Conservation (phyloP, 1,139 yeast genomes). For the Kurtzmaniella natalensis region DNA sequence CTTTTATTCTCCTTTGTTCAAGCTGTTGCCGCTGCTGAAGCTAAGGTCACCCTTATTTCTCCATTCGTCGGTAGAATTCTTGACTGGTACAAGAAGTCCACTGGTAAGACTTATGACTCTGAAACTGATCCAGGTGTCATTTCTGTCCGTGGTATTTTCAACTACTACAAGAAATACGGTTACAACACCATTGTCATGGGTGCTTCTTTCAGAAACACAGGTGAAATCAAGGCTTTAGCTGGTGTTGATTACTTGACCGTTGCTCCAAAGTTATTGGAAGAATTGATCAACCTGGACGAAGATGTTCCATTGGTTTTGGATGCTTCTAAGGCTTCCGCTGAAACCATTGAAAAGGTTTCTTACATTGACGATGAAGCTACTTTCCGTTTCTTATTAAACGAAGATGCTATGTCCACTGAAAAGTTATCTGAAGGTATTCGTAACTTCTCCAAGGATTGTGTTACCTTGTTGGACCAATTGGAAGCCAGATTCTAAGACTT, state of each 20-base stretch:
- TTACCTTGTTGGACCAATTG: conserved; percentile 73
- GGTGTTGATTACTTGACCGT: conserved; percentile 97
- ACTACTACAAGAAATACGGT: conserved; percentile 96
- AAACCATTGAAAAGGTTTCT: conserved; percentile 65
- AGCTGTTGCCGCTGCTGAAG: conserved; percentile 99
- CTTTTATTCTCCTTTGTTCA: conserved; percentile 91
- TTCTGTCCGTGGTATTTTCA: conserved; percentile 83
- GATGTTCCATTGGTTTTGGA: conserved; percentile 79
- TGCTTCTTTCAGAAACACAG: conserved; percentile 98
- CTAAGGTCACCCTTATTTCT: conserved; percentile 89
- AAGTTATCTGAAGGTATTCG: conserved; percentile 98
- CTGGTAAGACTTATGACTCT: conserved; percentile 80
- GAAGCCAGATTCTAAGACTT: conserved; percentile 66
- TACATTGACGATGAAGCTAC: conserved; percentile 81
- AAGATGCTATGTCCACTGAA: conserved; percentile 98
- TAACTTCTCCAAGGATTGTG: conserved; percentile 92
- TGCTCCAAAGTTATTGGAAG: conserved; percentile 89
- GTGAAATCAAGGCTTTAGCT: conserved; percentile 94
- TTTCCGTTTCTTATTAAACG: conserved; percentile 90
- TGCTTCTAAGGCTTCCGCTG: conserved; percentile 48
- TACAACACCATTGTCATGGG: conserved; percentile 99
- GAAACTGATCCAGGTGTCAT: conserved; percentile 95
- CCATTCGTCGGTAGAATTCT: conserved; percentile 99
- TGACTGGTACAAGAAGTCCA: conserved; percentile 96
- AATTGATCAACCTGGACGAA: conserved; percentile 73